Base-by-base conservation (phyloP, 345 rosid species). In the Heritiera fomes region DNA sequence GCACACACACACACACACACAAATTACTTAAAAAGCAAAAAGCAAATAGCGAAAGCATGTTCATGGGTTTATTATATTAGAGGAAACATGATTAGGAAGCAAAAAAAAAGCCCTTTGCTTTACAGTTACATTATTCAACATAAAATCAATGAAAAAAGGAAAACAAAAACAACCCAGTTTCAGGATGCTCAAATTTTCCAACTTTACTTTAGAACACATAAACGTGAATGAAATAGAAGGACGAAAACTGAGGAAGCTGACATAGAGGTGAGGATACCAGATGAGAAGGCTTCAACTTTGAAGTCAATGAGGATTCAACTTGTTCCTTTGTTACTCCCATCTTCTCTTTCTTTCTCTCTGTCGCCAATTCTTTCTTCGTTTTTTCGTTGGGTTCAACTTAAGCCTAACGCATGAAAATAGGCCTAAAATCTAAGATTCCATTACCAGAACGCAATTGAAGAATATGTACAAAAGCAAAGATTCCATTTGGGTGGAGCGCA, bases 311-410 rank as follows among this genome's bases (percentile, higher is more conserved):
- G 59, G 94, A 88, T 81, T 89, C 91, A 45, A 92, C 91, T 85
- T 87, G 90, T 63, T 91, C 98, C 85, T 92, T 92, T 0, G 92
- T 90, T 65, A 91, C 91, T 46, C 95, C 97, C 96, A 92, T 93
- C 80, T 71, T 77, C 68, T 53, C 58, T 55, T 7, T 43, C 11
- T 64, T 11, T 64, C 49, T 41, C 40, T 41, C 8, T 11, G 8
- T 34, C 5, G 63, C 64, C 13, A 30, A 12, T 40, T 11, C 71
- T 52, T 20, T 15, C 13, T 65, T 8, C n/a, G 49, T n/a, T 58
- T 5, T 38, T 32, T 41, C 23, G 8, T 1, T 23, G 61, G 65
- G 2, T 11, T 10, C 52, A 46, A 50, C 32, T 28, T 49, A 34
- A 34, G 38, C 38, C 38, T 18, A 8, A 6, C 41, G 4, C 30